Base-by-base conservation (phyloP, 2,329 filamentous ascomycete genomes). In the Penicillium freii region DNA sequence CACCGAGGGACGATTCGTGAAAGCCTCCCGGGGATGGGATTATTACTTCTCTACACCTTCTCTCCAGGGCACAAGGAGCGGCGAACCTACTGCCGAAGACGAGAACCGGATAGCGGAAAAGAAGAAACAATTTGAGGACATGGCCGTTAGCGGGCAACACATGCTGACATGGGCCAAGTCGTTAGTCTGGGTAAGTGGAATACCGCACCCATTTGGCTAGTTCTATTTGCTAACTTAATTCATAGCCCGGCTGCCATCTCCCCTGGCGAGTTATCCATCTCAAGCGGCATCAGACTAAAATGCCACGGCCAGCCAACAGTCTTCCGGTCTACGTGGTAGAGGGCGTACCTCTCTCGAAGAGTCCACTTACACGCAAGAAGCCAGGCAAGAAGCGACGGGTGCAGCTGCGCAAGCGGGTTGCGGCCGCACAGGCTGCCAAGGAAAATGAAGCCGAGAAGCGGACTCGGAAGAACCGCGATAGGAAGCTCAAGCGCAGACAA, bases 381-480 rank as follows among this genome's bases (percentile, higher is more conserved):
- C 75, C 75, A 0, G 75, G 75, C 10, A 78, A 78, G 58, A 78
- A 77, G 64, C 68, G 75, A 2, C 74, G 75, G 10, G 66, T 77
- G 13, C 68, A 75, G 25, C 55, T 77, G 34, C 75, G 75, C 42
- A 77, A 75, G 60, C 66, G 67, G 6, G 57, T 63, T 4, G 64
- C 63, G 1, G 66, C 66, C 7, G 71, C 70, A 8, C 61, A 70
- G 46, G 61, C 60, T 44, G 71, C 71, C 2, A 73, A 73, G 50
- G 64, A 71, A 56, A 65, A 58, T 0, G 73, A 75, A 11, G 73
- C 73, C 1, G 73, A 76, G 62, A 76, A 76, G 60, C 68, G 72
- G 11, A 74, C 69, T 46, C 70, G 73, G 39, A 75, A 74, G 58
- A 76, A 76, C 54, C 69, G 73, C 9, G 73, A 75, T 57, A 67